A percentile compares a stretch with the other conserved stretches of the same genome.
Conservation (phyloP, 2,329 filamentous ascomycete species). For the Alternaria arborescens region DNA sequence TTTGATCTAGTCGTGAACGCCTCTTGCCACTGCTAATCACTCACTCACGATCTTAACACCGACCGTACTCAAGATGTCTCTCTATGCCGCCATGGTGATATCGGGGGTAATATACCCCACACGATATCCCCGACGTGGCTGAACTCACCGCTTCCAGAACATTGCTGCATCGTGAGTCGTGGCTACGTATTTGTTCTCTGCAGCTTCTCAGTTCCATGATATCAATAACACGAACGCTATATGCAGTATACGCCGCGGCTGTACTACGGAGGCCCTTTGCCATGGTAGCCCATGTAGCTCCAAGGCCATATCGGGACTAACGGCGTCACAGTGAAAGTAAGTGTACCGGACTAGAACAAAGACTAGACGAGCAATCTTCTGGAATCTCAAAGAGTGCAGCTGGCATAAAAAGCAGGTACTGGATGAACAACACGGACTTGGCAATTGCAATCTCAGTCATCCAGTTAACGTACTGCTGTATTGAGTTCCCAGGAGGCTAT, state of each 20-base stretch:
- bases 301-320: not conserved
- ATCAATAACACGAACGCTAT: not conserved
- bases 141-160: conserved; percentile 3
- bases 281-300: not conserved
- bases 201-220: not conserved
- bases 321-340: not conserved
- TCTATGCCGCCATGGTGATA: not conserved
- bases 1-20: not conserved
- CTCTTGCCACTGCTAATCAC: not conserved
- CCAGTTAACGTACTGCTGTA: too few species aligned
- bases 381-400: not conserved
- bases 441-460: too few species aligned
- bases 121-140: conserved; percentile 6
- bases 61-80: not conserved
- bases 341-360: not conserved
- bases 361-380: not conserved
- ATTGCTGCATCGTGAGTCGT: not conserved
- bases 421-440: too few species aligned
- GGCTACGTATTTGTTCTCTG: not conserved
- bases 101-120: not conserved
- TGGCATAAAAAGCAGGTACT: not conserved
- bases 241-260: not conserved
- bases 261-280: not conserved
- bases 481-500: too few species aligned
- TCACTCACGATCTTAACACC: not conserved